These are phyloP conservation scores for Fraxinus sp. DNA, from an alignment of 305 asterid species.

Conservation along the genomic window DNA sequence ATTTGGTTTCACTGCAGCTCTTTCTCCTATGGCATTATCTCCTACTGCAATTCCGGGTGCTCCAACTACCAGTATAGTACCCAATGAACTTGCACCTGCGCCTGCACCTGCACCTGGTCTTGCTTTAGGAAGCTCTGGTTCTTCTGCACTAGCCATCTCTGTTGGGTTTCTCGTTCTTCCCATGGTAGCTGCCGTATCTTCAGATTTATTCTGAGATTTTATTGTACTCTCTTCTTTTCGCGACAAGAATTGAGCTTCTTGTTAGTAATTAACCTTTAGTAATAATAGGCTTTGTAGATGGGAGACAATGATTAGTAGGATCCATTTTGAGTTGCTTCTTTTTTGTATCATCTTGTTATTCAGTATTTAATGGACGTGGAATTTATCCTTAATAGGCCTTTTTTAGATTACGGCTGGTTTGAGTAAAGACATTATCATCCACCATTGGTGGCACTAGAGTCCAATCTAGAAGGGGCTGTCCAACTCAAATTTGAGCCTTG, in stretches of 20 bases:
- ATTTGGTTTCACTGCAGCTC: constrained; percentile 35
- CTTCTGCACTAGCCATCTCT: constrained; percentile 32
- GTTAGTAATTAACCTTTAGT: background rate
- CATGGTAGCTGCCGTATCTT: constrained; percentile 21
- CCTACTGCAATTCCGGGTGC: constrained; percentile 45
- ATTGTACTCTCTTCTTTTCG: background rate
- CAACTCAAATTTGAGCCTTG: no score
- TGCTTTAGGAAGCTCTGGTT: constrained; percentile 40
- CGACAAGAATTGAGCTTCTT: constrained; percentile 9
- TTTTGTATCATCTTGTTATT: background rate
- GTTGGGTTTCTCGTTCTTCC: constrained; percentile 23
- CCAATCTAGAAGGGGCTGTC: no score
- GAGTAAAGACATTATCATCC: background rate
- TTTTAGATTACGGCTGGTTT: background rate
- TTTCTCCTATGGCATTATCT: constrained; percentile 47
- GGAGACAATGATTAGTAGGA: background rate
- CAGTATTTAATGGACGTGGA: background rate
- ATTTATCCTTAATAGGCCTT: background rate
- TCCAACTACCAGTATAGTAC: constrained; percentile 36
- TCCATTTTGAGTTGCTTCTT: background rate
- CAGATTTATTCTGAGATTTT: constrained; percentile 38
- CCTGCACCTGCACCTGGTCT: constrained; percentile 37
- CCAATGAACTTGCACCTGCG: constrained; percentile 37
- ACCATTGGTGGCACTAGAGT: no score
- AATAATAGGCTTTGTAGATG: background rate